phyloP scores from a whole-genome alignment of 1,139 yeast genomes.

The Yamadazyma aaseri region DNA sequence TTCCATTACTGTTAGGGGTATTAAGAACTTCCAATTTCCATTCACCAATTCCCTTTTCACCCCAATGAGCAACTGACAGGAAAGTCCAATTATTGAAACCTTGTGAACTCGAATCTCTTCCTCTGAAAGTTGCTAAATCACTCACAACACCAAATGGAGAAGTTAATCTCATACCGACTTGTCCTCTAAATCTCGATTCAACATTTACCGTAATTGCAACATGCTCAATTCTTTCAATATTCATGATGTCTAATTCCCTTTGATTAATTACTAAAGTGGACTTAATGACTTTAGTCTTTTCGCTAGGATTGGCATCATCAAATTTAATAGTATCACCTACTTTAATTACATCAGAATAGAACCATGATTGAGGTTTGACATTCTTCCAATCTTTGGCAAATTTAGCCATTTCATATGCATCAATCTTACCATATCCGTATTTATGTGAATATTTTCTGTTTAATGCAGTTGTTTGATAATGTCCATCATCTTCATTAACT shows the following conservation, averaged over 20 bases:
- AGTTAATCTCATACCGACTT: conserved; percentile 57
- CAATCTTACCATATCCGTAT: conserved; percentile 92
- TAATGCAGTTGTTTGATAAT: conserved; percentile 63
- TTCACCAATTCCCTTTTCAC: conserved; percentile 76
- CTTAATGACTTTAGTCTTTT: conserved; percentile 28
- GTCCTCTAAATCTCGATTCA: conserved; percentile 66
- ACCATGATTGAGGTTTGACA: conserved; percentile 92
- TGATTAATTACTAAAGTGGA: conserved; percentile 49
- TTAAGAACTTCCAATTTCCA: conserved; percentile 71
- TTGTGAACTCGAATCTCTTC: conserved; percentile 48
- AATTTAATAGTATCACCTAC: conserved; percentile 30
- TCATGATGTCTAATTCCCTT: conserved; percentile 51
- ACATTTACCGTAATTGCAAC: conserved; percentile 79
- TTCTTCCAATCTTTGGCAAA: conserved; percentile 76
- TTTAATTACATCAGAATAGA: conserved; percentile 43
- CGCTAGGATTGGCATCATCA: conserved; percentile 16
- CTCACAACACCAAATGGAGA: conserved; percentile 80
- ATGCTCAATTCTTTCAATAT: conserved; percentile 78
- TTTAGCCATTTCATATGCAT: conserved; percentile 74
- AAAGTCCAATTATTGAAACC: conserved; percentile 89
- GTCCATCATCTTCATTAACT: conserved; percentile 63
- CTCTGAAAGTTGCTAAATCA: conserved; percentile 71
- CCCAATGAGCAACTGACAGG: conserved; percentile 99
- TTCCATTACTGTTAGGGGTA: conserved; percentile 18
- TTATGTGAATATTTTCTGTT: conserved; percentile 75